phyloP scores from a whole-genome alignment of 2,329 filamentous ascomycete genomes.

The Onygena corvina region DNA sequence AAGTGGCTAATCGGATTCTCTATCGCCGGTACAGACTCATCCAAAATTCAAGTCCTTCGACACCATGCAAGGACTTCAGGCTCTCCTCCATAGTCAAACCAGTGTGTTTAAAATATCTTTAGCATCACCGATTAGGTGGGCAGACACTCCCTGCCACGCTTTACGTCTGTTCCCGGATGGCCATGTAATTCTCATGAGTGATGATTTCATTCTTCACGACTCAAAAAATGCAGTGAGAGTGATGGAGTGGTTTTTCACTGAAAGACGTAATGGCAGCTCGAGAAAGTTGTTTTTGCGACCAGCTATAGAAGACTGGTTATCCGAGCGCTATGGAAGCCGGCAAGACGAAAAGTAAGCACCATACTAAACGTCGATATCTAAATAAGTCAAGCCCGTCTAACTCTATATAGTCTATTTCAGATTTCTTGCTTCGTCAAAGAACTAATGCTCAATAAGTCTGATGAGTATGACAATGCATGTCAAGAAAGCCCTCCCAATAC shows the following conservation, averaged over 20 bases:
- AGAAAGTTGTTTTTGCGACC: slow-evolving; percentile 32
- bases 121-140: slow-evolving; percentile 18
- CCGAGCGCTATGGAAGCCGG: slow-evolving; percentile 14
- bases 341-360: slow-evolving; percentile 18
- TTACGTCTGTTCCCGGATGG: slow-evolving; percentile 31
- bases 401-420: slow-evolving; percentile 10
- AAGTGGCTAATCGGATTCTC: neutral
- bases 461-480: slow-evolving; percentile 9
- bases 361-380: neutral
- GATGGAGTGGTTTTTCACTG: slow-evolving; percentile 27
- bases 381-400: neutral
- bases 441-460: slow-evolving; percentile 17
- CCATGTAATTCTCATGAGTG: slow-evolving; percentile 30
- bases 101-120: slow-evolving; percentile 30
- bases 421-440: slow-evolving; percentile 23
- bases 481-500: slow-evolving; percentile 13
- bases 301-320: slow-evolving; percentile 26
- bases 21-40: slow-evolving; percentile 24
- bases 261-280: slow-evolving; percentile 16
- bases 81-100: slow-evolving; percentile 18
- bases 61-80: slow-evolving; percentile 20
- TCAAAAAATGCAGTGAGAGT: slow-evolving; percentile 23
- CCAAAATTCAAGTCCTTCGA: slow-evolving; percentile 25
- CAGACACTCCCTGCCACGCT: slow-evolving; percentile 19
- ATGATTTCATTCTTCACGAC: slow-evolving; percentile 28